Base-by-base conservation (phyloP, 2,329 filamentous ascomycete species). In the Penicillium decumbens region DNA sequence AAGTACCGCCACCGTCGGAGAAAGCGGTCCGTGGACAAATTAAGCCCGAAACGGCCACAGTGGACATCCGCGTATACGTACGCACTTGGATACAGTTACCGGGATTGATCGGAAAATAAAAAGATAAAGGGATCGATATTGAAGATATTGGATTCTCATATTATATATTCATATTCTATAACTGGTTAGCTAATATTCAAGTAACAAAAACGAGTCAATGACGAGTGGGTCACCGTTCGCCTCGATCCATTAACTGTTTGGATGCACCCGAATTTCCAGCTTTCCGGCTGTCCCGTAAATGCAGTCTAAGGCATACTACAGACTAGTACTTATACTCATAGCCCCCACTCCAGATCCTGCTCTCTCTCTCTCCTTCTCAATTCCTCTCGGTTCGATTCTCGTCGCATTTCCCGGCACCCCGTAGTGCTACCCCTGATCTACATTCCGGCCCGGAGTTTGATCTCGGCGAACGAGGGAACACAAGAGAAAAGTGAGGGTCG, bases 11-110 rank as follows among this genome's bases (percentile, higher is more conserved):
- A 33, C n/a, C 5, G 6, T 35, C 32, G 32, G 32, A 18, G 32
- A 35, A 18, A 15, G 6, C 18, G 15, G 15, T 7, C 15, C 15
- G 20, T 37, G 9, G 33, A 20, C 27, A n/a, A 4, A 24, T 15
- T 38, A 38, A 47, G 9, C 45, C 45, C 3, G 23, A 48, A 51
- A 18, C 42, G 32, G 43, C 6, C 10, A 15, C n/a, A 30, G 43
- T 49, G 47, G 48, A 52, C 44, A 51, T 54, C 58, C 55, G 54
- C 57, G 55, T 41, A 54, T 45, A 18, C 27, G 43, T 42, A 53
- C 46, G 30, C 45, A 58, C 54, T 56, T 54, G 54, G 39, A 44
- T 3, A 18, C 20, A 33, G 28, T 18, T 23, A 23, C 20, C 20
- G 20, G 20, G 20, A 23, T 1, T 2, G 20, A 2, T 18, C 15